Conservation (phyloP, 257 asterid species). For the Fraxinus quadrangulata region DNA sequence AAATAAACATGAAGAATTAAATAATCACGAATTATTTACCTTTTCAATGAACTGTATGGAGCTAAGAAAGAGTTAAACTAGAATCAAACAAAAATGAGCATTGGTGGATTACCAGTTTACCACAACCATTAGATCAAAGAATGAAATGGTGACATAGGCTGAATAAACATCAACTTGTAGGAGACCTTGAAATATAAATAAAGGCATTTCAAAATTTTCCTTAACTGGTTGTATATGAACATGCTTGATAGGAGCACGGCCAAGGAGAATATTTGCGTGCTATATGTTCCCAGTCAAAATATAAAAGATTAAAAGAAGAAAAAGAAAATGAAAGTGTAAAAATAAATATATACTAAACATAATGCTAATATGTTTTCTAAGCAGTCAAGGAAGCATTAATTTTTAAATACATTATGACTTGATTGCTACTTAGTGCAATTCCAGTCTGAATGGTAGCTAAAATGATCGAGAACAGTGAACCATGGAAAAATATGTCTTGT, state of each 20-base stretch:
- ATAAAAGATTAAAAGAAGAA: neutral
- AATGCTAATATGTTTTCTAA: too few relatives aligned
- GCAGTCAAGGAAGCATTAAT: too few relatives aligned
- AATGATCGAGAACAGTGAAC: constrained; percentile 14
- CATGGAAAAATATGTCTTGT: neutral
- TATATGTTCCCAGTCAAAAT: constrained; percentile 84
- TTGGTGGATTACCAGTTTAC: neutral
- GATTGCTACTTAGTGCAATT: neutral
- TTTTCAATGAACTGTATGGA: too few relatives aligned
- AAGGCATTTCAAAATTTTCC: constrained; percentile 2
- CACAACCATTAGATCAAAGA: neutral
- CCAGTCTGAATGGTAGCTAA: neutral
- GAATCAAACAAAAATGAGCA: neutral
- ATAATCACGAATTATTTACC: constrained; percentile 8
- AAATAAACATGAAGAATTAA: too few relatives aligned
- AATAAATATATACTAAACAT: constrained; percentile 1
- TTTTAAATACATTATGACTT: too few relatives aligned
- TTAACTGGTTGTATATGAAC: constrained; percentile 95
- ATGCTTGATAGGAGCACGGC: constrained; percentile 94
- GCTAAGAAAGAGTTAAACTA: too few relatives aligned
- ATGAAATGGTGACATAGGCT: neutral
- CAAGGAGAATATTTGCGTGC: constrained; percentile 92
- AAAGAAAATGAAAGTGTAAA: neutral
- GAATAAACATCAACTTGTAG: neutral
- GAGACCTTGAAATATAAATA: neutral